These are phyloP conservation scores for Cyberlindnera veronae DNA, from an alignment of 805 yeast genomes.

Conservation along the genomic window DNA sequence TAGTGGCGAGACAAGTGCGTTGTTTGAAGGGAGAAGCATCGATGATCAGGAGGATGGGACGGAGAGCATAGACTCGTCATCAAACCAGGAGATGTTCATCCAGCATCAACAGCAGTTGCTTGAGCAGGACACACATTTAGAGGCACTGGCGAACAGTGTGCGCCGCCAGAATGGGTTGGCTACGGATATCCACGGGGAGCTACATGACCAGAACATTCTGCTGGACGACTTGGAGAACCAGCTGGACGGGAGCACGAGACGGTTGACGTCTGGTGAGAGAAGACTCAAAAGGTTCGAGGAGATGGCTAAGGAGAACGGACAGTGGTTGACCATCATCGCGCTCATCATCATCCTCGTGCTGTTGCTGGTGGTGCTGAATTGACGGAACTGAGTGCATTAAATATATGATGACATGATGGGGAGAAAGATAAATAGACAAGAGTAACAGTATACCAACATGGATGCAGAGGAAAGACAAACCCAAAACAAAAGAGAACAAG, in stretches of 20 bases:
- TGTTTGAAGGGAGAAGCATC: constrained; percentile 20
- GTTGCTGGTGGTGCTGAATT: constrained; percentile 36
- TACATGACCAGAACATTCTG: constrained; percentile 45
- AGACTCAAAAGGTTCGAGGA: constrained; percentile 38
- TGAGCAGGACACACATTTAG: constrained; percentile 44
- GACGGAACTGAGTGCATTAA: neutral
- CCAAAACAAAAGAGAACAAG: neutral
- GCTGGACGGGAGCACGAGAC: constrained; percentile 39
- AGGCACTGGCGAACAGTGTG: constrained; percentile 39
- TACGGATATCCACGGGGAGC: constrained; percentile 43
- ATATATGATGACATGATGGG: neutral
- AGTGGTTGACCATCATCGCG: constrained; percentile 45
- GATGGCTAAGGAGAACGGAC: constrained; percentile 44
- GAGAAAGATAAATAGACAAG: neutral
- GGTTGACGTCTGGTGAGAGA: constrained; percentile 38
- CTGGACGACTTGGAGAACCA: constrained; percentile 48
- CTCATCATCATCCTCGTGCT: constrained; percentile 42
- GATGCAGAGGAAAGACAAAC: neutral
- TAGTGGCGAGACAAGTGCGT: constrained; percentile 10
- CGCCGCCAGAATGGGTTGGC: constrained; percentile 44
- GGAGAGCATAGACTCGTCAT: constrained; percentile 13
- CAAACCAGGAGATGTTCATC: constrained; percentile 36
- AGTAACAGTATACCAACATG: neutral
- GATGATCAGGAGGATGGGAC: constrained; percentile 8
- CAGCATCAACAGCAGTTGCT: constrained; percentile 46